These are phyloP conservation scores for Russula virescens DNA, from an alignment of 768 basidiomycete genomes.

Conservation along the genomic window DNA sequence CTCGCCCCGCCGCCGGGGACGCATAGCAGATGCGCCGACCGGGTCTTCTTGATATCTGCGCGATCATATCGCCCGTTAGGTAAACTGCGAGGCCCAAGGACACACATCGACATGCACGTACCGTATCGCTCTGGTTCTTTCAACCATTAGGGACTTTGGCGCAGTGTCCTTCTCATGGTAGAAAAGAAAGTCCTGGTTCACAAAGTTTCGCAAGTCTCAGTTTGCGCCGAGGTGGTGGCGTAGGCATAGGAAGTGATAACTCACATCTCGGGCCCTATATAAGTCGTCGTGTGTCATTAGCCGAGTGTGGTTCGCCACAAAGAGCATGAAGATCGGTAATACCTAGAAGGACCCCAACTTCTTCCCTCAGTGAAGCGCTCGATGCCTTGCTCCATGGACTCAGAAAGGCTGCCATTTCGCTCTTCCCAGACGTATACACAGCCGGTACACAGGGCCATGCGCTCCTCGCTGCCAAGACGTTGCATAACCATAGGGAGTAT, in stretches of 20 bases:
- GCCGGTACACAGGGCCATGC: conserved; percentile 32
- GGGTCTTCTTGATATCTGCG: conserved; percentile 28
- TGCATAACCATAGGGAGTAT: conserved; percentile 35
- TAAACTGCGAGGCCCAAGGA: neutral
- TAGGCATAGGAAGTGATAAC: neutral
- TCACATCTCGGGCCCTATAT: conserved; percentile 21
- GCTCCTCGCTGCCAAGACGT: conserved; percentile 38
- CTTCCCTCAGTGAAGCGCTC: conserved; percentile 37
- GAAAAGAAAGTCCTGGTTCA: conserved; percentile 35
- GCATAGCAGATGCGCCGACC: conserved; percentile 19
- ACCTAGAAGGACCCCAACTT: conserved; percentile 37
- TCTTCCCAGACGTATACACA: conserved; percentile 39
- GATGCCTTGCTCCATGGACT: conserved; percentile 33
- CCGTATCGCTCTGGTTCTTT: conserved; percentile 27
- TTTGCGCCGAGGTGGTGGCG: neutral
- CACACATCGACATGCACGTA: conserved; percentile 9
- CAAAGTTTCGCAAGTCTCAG: neutral
- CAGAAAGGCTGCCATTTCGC: conserved; percentile 31
- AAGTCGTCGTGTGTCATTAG: neutral
- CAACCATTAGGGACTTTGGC: conserved; percentile 27
- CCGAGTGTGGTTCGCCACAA: neutral
- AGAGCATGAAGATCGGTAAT: conserved; percentile 16
- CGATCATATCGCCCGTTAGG: neutral
- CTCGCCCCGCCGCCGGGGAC: conserved; percentile 21
- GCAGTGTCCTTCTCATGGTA: conserved; percentile 37